Base-by-base conservation (phyloP, 2,329 filamentous ascomycete species). In the Pseudocercospora musae region DNA sequence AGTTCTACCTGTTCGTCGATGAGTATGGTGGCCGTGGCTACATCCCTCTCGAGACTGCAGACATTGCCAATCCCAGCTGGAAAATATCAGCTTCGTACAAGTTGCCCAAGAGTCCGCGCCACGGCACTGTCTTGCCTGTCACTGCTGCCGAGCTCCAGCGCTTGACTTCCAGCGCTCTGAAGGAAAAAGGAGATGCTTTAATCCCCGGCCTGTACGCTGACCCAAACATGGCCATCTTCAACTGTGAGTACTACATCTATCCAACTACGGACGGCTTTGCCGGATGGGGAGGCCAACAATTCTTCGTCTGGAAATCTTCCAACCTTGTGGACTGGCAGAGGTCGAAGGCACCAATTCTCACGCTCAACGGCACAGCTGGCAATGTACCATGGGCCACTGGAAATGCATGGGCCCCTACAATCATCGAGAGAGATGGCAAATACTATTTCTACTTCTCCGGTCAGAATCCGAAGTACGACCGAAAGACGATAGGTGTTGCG, bases 1-100 rank as follows among this genome's bases (percentile, higher is more conserved):
- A 83, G 69, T 85, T 78, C 66, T 85, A 84, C 65, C 78, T 85
- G 0, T 84, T 85, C 50, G 80, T 84, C 0, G 82, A 85, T 50
- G 83, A 85, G 65, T 85, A 83, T 59, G 74, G 70, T 1, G 78
- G 77, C 3, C 77, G 82, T 3, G 82, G 82, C 0, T 85, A 85
- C 66, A 80, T 85, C 10, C 82, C 83, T 0, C 76, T 85, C 0
- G 80, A 83, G 72, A 84, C 83, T 0, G 65, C 69, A 0, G 77
- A 85, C 53, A 79, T 85, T 49, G 74, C 78, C 10, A 80, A 78
- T 11, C 82, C 82, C 0, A 62, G 70, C 6, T 84, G 83, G 83
- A 78, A 74, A 40, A 76, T 84, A 0, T 79, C 82, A 0, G 65
- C 66, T 5, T 76, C 72, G 0, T 84, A 80, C 71, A 78, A 73